Evolutionary conservation across 2,329 filamentous ascomycete species (phyloP).

Genomic region (Aspergillus arachidicola): DNA sequence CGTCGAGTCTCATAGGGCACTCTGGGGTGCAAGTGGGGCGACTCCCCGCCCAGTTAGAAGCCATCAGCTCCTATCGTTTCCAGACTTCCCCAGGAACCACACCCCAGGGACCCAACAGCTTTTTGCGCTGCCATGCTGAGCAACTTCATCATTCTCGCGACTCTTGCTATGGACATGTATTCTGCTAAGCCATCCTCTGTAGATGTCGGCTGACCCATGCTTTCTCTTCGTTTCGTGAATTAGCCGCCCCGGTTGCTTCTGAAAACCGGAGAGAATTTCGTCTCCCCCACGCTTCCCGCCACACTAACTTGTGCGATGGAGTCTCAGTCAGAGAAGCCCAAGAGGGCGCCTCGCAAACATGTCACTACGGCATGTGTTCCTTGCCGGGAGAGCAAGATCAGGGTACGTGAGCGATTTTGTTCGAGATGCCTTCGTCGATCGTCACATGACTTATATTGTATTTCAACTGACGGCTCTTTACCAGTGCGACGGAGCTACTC

Average conservation of each 20-base stretch:
- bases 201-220: slow-evolving; percentile 16
- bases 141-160: neutral
- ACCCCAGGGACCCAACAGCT: no score
- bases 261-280: neutral
- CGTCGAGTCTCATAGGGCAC: slow-evolving; percentile 3
- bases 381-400: slow-evolving; percentile 50
- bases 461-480: neutral
- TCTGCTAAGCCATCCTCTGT: neutral
- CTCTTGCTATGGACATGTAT: slow-evolving; percentile 6
- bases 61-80: neutral
- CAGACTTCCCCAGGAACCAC: slow-evolving; percentile 4
- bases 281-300: slow-evolving; percentile 6
- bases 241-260: neutral
- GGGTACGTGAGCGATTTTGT: slow-evolving; percentile 30
- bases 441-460: slow-evolving; percentile 2
- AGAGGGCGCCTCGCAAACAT: slow-evolving; percentile 42
- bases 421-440: neutral
- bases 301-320: slow-evolving; percentile 23
- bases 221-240: neutral
- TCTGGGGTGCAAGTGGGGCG: neutral
- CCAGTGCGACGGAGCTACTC: slow-evolving; percentile 42
- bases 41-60: slow-evolving; percentile 3
- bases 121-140: slow-evolving; percentile 4
- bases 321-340: slow-evolving; percentile 29
- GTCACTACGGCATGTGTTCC: slow-evolving; percentile 50